Evolutionary conservation across 2,329 filamentous ascomycete genomes (phyloP).

Genomic region (Sporothrix curviconia): DNA sequence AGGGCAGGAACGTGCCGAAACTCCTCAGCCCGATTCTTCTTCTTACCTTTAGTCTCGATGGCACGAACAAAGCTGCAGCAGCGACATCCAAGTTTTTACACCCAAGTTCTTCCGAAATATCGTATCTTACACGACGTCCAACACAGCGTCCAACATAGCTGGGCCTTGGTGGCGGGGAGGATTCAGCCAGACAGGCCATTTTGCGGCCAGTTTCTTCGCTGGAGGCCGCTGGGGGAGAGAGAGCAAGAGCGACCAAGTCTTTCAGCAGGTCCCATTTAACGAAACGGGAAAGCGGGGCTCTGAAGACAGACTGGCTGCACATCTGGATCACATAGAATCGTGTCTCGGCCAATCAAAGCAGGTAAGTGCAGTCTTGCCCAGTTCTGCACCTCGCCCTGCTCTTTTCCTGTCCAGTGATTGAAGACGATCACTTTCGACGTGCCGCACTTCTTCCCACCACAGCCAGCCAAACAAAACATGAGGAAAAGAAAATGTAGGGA

Average conservation of each 20-base stretch:
- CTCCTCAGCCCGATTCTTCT: neutral
- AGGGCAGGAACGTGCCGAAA: neutral
- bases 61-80: neutral
- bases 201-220: neutral
- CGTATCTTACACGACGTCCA: too few species aligned
- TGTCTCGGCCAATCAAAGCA: neutral
- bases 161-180: neutral
- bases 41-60: too few species aligned
- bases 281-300: neutral
- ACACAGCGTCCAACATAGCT: too few species aligned
- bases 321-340: neutral
- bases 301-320: neutral
- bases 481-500: neutral
- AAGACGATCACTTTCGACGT: neutral
- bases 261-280: neutral
- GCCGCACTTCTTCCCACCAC: neutral
- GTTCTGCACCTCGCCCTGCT: neutral
- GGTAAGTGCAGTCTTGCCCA: neutral
- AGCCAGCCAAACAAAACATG: too few species aligned
- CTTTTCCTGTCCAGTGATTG: neutral
- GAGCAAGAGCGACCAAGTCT: too few species aligned
- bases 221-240: neutral
- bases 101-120: too few species aligned
- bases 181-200: neutral
- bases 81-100: neutral